Base-by-base conservation (phyloP, 2,329 filamentous ascomycete species). In the Aphanocladium album region DNA sequence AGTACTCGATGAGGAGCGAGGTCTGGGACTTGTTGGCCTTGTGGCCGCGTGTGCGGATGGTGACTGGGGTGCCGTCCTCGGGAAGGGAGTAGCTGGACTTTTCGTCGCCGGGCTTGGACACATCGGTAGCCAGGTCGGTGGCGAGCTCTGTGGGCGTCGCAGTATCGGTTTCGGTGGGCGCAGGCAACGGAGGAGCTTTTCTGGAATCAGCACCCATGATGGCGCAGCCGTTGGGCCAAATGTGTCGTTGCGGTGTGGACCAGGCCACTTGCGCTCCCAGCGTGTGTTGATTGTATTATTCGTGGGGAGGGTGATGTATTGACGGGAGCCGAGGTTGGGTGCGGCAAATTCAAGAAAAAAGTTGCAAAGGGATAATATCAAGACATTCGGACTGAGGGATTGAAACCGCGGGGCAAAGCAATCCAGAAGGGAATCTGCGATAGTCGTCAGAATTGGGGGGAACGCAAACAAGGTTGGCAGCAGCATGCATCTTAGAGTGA, bases 1-100 rank as follows among this genome's bases (percentile, higher is more conserved):
- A 97, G 75, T 96, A 96, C 77, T 97, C 93, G 69, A 97, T 97
- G 68, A 97, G 81, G 66, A 97, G 81, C 60, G 91, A 96, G 41
- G 93, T 96, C 77, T 96, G 92, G 50, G 91, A 96, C 68, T 84
- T 77, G 70, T 78, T 83, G 64, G 79, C 70, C 65, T 76, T 78
- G 71, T 84, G 82, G 68, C 84, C 81, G 62, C 83, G 85, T 49
- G 93, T 96, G 71, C 89, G 87, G 73, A 99, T 96, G 63, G 91
- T 98, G 70, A 99, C 88, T 46, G 93, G 92, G 57, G 90, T 93
- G 72, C 90, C 91, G 84, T 95, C 90, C 70, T 92, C 89, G 61
- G 90, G 90, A 56, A 95, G 83, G 41, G 89, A 91, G 75, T 90
- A 93, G 58, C 88, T 87, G 3, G 89, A 91, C 69, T 84, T 89